phyloP scores from a whole-genome alignment of 2,329 filamentous ascomycete genomes.

The Aureobasidium mangrovei region DNA sequence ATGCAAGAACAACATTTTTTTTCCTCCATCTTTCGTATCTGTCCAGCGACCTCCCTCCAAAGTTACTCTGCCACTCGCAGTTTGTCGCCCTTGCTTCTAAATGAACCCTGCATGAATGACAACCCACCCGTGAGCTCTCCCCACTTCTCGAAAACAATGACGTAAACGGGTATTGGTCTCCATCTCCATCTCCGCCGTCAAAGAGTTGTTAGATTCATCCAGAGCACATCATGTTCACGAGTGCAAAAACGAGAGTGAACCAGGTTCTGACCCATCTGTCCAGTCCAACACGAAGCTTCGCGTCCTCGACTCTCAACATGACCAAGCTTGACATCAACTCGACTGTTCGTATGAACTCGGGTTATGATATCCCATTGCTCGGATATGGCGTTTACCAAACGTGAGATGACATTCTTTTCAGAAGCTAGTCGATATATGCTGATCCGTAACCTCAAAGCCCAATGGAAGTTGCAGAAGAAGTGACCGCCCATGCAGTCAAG shows the following conservation, averaged over 20 bases:
- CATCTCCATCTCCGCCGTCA: too few species aligned
- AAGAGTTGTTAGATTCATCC: not conserved
- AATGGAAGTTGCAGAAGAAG: slow-evolving; percentile 47
- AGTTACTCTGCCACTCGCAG: too few species aligned
- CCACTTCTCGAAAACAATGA: too few species aligned
- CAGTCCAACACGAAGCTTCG: not conserved
- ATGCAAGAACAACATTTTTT: too few species aligned
- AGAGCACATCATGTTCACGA: slow-evolving; percentile 6
- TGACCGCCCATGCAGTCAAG: slow-evolving; percentile 48
- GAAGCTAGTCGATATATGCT: slow-evolving; percentile 11
- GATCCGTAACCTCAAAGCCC: slow-evolving; percentile 33
- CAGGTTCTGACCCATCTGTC: not conserved
- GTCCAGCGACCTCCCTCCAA: too few species aligned
- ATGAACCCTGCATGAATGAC: too few species aligned
- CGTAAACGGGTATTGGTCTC: too few species aligned
- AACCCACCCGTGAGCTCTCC: too few species aligned
- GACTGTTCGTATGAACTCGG: slow-evolving; percentile 48
- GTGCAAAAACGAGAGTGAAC: not conserved
- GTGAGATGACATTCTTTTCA: slow-evolving; percentile 14
- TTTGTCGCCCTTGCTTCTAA: too few species aligned
- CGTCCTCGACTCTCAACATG: slow-evolving; percentile 1
- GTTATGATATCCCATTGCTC: slow-evolving; percentile 52
- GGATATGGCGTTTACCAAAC: slow-evolving; percentile 44
- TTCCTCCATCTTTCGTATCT: too few species aligned
- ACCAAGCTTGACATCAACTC: slow-evolving; percentile 23